A percentile compares a stretch with the other conserved stretches of the same genome.
These are phyloP conservation scores for Cyphellophora attinorum DNA, from an alignment of 2,329 filamentous ascomycete genomes.

Conservation along the genomic window DNA sequence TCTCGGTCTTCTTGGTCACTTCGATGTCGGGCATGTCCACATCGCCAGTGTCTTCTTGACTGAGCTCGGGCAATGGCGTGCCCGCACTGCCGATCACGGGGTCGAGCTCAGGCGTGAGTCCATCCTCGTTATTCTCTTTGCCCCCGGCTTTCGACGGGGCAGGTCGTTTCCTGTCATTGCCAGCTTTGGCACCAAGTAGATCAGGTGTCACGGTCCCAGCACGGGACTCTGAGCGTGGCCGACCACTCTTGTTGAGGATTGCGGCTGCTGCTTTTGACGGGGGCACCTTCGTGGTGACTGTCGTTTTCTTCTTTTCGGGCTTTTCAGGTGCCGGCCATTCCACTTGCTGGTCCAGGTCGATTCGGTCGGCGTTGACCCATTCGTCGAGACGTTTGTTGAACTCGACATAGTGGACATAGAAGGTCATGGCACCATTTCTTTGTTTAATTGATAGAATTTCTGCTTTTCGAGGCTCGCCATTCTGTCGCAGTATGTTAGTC, in stretches of 20 bases:
- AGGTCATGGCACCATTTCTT: conserved; percentile 76
- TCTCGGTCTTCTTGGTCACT: conserved; percentile 27
- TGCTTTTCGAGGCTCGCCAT: conserved; percentile 79
- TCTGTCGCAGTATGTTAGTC: conserved; percentile 30
- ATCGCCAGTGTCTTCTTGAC: conserved; percentile 21
- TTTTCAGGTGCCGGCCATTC: conserved; percentile 95
- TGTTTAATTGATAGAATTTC: conserved; percentile 94
- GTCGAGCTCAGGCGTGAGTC: conserved; percentile 17
- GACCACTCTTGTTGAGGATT: conserved; percentile 39
- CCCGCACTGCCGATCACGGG: conserved; percentile 26
- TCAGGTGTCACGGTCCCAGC: conserved; percentile 50
- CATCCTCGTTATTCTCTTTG: conserved; percentile 49
- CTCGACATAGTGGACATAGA: conserved; percentile 96
- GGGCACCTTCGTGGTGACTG: conserved; percentile 43
- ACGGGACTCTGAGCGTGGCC: conserved; percentile 35
- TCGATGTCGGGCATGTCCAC: conserved; percentile 33
- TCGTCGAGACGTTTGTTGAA: conserved; percentile 89
- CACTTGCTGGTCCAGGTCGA: conserved; percentile 82
- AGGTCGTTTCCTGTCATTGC: conserved; percentile 34
- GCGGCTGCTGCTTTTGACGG: conserved; percentile 44
- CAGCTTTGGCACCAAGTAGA: conserved; percentile 35
- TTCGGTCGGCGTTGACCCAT: conserved; percentile 75
- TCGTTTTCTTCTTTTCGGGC: conserved; percentile 73
- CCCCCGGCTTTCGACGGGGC: conserved; percentile 48
- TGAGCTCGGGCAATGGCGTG: conserved; percentile 26